Conservation (phyloP, 768 basidiomycete species). For the Tephrocybe sp. region DNA sequence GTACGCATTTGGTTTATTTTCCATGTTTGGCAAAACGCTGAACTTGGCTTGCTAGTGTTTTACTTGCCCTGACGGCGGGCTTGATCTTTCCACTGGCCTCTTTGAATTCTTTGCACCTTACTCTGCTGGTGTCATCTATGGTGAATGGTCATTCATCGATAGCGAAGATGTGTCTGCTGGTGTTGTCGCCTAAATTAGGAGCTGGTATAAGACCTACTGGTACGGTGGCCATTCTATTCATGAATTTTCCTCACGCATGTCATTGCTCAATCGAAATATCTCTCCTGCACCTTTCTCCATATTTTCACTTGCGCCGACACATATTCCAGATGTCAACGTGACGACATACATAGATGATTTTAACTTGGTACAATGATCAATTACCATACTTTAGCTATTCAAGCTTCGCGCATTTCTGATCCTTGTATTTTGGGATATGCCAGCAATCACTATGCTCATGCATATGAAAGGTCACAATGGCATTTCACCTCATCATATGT, state of each 20-base stretch:
- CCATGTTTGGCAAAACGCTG: not conserved
- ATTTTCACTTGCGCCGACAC: too few species aligned
- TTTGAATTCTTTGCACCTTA: slow-evolving; percentile 50
- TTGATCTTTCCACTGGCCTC: slow-evolving; percentile 57
- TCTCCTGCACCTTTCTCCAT: too few species aligned
- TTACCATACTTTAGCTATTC: slow-evolving; percentile 29
- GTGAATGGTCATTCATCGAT: slow-evolving; percentile 51
- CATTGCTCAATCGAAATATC: too few species aligned
- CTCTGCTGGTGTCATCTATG: slow-evolving; percentile 45
- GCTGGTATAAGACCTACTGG: too few species aligned
- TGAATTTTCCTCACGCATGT: too few species aligned
- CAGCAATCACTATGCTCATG: slow-evolving; percentile 21
- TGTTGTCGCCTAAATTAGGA: too few species aligned
- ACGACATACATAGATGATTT: too few species aligned
- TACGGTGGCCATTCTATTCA: too few species aligned
- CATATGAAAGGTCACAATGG: slow-evolving; percentile 38
- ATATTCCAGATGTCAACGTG: too few species aligned
- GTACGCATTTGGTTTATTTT: slow-evolving; percentile 35
- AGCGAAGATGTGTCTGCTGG: too few species aligned
- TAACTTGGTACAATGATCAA: too few species aligned
- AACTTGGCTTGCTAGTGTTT: slow-evolving; percentile 50
- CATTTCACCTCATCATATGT: slow-evolving; percentile 30
- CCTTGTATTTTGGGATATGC: slow-evolving; percentile 23
- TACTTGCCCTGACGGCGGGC: slow-evolving; percentile 54
- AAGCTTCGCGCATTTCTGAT: slow-evolving; percentile 20